Base-by-base conservation (phyloP, 169 alveolate species). In the Plasmodium blacklocki region DNA sequence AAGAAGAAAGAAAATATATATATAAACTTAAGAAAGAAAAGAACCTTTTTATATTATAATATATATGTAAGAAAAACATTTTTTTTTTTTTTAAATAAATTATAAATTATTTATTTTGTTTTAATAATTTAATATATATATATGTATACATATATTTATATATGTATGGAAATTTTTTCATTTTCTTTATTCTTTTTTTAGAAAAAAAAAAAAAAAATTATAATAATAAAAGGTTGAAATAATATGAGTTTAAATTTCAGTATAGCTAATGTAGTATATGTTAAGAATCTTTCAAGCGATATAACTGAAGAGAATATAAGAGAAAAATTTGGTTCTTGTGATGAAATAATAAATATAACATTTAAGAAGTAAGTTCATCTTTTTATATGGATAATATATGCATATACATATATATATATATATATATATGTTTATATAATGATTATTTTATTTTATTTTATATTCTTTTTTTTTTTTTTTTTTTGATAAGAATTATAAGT, bases 231-330 rank as follows among this genome's bases (percentile, higher is more conserved):
- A 74, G 58, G 71, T 76, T 62, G 14, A 58, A n/a, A 54, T 76
- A 85, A 71, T 64, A 85, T 85, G 92, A 85, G 92, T 85, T 85
- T 85, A 71, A 85, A 85, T 72, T 85, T 85, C 32, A 85, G 87
- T 49, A 85, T 85, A 85, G 92, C 92, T 54, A 90, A 90, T 90
- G 91, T 74, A n/a, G 90, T 90, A 43, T 90, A 90, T 72, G 91
- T 90, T n/a, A 90, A 89, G 73, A 90, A 90, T 49, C 90, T 90
- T 52, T 74, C 94, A 23, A 54, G 93, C 1, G 88, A 75, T 59
- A 87, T 85, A 58, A 19, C 94, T 43, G 94, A 90, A 63, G 73
- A 85, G 21, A 89, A 74, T 74, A 88, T 90, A 43, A 80, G 66
- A 58, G 73, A 67, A 74, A 78, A 74, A 14, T 90, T 90, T 72